A percentile compares a stretch with the other conserved stretches of the same genome.
Conservation (phyloP, 805 yeast species). For the Diddensiella santjacobensis region DNA sequence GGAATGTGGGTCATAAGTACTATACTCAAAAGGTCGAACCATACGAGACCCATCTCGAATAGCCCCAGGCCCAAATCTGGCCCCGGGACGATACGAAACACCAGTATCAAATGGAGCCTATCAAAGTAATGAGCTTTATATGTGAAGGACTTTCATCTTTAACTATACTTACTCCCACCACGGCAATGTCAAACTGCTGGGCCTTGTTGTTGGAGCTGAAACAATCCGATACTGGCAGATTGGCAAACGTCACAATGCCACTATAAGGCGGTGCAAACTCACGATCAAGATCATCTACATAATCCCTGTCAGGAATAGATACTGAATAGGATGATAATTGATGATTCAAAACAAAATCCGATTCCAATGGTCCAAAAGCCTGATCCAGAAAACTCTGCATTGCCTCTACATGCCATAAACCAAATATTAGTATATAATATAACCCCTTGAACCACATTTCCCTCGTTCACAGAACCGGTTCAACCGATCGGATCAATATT, state of each 20-base stretch:
- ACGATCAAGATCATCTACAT: slow-evolving; percentile 4
- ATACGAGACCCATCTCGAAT: slow-evolving; percentile 43
- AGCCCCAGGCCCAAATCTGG: slow-evolving; percentile 67
- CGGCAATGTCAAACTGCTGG: slow-evolving; percentile 57
- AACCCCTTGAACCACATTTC: too few species aligned
- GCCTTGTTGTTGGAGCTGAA: slow-evolving; percentile 38
- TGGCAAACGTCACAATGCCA: slow-evolving; percentile 54
- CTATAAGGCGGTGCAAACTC: slow-evolving; percentile 20
- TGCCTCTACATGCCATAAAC: too few species aligned
- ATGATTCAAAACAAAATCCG: background rate
- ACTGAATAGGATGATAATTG: background rate
- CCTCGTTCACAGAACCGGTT: too few species aligned
- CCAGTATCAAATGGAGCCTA: slow-evolving; percentile 78
- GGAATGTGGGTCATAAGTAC: slow-evolving; percentile 50
- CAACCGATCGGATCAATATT: too few species aligned
- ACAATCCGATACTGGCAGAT: slow-evolving; percentile 57
- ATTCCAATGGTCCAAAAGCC: slow-evolving; percentile 7
- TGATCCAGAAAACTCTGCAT: slow-evolving; percentile 4
- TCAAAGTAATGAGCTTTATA: too few species aligned
- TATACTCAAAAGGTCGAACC: slow-evolving; percentile 11
- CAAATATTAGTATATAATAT: too few species aligned
- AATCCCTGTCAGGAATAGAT: slow-evolving; percentile 10
- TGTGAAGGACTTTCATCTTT: too few species aligned
- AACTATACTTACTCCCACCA: slow-evolving; percentile 45
- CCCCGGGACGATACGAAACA: slow-evolving; percentile 71